phyloP scores from a whole-genome alignment of 2,329 filamentous ascomycete genomes.

The Fusarium udum region DNA sequence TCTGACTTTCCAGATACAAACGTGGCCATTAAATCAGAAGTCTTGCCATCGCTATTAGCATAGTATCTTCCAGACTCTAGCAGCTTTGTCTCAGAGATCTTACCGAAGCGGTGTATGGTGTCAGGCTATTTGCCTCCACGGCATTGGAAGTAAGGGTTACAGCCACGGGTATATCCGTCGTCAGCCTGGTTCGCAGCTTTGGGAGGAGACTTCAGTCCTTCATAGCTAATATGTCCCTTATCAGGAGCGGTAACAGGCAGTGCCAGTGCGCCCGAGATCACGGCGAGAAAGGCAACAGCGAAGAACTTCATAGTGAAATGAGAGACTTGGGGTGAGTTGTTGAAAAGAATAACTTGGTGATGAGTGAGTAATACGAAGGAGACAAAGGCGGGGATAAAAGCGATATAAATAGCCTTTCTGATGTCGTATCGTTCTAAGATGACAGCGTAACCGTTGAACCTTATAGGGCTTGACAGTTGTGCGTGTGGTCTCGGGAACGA shows the following conservation, averaged over 20 bases:
- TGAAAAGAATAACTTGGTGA: background rate
- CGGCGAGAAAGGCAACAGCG: background rate
- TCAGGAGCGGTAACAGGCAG: background rate
- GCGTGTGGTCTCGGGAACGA: background rate
- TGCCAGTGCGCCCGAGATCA: background rate
- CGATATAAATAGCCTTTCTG: background rate
- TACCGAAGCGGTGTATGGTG: too few relatives aligned
- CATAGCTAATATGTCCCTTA: too few relatives aligned
- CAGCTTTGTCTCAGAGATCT: too few relatives aligned
- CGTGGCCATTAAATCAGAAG: too few relatives aligned
- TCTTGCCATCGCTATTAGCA: too few relatives aligned
- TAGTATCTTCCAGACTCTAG: too few relatives aligned
- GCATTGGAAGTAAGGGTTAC: too few relatives aligned
- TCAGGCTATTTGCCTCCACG: too few relatives aligned
- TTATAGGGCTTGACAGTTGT: background rate
- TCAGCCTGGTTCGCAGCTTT: too few relatives aligned
- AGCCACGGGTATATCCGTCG: too few relatives aligned
- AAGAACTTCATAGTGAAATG: background rate
- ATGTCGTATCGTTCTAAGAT: background rate
- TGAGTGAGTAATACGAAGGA: rapidly evolving
- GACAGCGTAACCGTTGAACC: background rate
- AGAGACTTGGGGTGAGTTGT: background rate
- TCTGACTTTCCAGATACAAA: too few relatives aligned
- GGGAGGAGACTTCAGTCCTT: too few relatives aligned
- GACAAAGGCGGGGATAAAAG: rapidly evolving